Conservation (phyloP, 768 basidiomycete species). For the Fomitopsis pulvina region DNA sequence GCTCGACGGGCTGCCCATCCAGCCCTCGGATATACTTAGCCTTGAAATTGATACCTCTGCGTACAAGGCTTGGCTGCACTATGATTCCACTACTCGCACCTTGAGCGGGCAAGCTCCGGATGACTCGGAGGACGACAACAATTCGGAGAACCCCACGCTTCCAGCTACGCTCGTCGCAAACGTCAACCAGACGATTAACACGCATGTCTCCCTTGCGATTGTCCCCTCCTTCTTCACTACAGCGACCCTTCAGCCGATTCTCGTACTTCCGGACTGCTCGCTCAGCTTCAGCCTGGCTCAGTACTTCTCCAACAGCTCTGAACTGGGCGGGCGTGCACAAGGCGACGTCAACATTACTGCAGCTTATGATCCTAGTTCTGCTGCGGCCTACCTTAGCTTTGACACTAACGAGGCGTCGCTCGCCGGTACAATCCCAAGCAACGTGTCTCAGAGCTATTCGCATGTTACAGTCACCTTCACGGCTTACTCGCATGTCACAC, state of each 20-base stretch:
- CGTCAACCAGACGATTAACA: constrained; percentile 62
- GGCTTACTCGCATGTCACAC: constrained; percentile 59
- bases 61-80: constrained; percentile 52
- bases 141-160: constrained; percentile 31
- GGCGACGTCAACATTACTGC: constrained; percentile 48
- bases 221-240: constrained; percentile 69
- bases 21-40: constrained; percentile 47
- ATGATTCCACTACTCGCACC: constrained; percentile 46
- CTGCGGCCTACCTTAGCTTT: constrained; percentile 47
- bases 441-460: constrained; percentile 28
- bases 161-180: constrained; percentile 55
- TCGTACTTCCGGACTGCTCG: constrained; percentile 41
- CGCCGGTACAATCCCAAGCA: constrained; percentile 47
- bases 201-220: constrained; percentile 58
- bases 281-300: constrained; percentile 48
- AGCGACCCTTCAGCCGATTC: constrained; percentile 48
- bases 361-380: constrained; percentile 44
- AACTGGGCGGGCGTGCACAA: constrained; percentile 23
- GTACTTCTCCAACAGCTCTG: constrained; percentile 48
- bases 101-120: constrained; percentile 62
- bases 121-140: constrained; percentile 25
- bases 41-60: constrained; percentile 54
- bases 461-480: constrained; percentile 53
- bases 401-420: constrained; percentile 39
- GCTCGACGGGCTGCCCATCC: constrained; percentile 54